A percentile compares a stretch with the other conserved stretches of the same genome.
phyloP scores from a whole-genome alignment of 345 rosid species.

The Geranium rotundifolium region DNA sequence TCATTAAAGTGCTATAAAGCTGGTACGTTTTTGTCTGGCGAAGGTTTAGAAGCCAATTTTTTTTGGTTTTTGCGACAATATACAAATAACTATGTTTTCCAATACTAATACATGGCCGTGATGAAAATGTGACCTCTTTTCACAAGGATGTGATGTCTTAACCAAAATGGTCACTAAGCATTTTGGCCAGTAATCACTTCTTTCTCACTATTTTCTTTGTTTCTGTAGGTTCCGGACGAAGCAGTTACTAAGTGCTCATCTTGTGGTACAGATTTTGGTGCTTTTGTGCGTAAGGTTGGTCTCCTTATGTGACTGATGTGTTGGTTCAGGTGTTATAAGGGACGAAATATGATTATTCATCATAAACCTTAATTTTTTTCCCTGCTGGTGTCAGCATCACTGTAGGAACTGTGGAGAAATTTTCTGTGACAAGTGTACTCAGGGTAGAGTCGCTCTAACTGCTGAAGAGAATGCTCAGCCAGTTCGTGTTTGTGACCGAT shows the following conservation, averaged over 20 bases:
- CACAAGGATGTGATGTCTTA: background rate
- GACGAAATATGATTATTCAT: background rate
- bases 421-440: conserved; percentile 96
- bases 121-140: background rate
- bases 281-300: conserved; percentile 72
- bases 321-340: conserved; percentile 5
- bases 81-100: no score
- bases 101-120: background rate
- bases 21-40: background rate
- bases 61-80: no score
- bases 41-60: background rate
- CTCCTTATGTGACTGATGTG: background rate
- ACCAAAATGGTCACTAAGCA: background rate
- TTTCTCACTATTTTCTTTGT: conserved; percentile 2
- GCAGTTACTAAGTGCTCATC: conserved; percentile 75
- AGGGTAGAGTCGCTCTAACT: conserved; percentile 86
- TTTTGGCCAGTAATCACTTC: background rate
- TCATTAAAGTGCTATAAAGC: background rate
- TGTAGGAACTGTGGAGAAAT: conserved; percentile 98
- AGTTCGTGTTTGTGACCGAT: conserved; percentile 94
- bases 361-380: conserved; percentile 2
- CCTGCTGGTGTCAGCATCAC: conserved; percentile 62
- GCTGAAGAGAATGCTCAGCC: conserved; percentile 90
- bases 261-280: conserved; percentile 81
- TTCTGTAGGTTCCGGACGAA: conserved; percentile 80